These are phyloP conservation scores for Ophiostoma ulmi DNA, from an alignment of 2,329 filamentous ascomycete genomes.

Conservation along the genomic window DNA sequence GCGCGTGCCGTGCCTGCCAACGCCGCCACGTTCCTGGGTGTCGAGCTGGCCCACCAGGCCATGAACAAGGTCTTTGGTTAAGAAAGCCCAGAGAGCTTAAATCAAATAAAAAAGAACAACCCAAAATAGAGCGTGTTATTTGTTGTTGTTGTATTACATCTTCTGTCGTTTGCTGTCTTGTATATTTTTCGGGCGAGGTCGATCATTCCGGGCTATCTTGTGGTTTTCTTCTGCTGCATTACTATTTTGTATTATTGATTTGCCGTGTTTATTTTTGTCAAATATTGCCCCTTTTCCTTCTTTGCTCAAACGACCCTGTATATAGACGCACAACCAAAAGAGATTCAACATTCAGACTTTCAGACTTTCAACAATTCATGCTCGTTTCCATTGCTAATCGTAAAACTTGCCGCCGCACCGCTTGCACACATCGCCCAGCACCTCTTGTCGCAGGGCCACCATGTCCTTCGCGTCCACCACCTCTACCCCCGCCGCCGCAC, in stretches of 20 bases:
- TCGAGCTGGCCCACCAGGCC: constrained; percentile 75
- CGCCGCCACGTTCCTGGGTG: constrained; percentile 86
- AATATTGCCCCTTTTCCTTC: neutral
- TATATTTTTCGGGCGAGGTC: constrained; percentile 24
- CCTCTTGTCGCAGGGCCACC: constrained; percentile 23
- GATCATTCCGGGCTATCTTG: neutral
- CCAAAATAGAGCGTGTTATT: neutral
- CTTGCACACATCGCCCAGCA: constrained; percentile 32
- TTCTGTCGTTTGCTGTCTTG: neutral
- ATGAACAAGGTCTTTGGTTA: constrained; percentile 70
- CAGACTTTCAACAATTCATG: neutral
- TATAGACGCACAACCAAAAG: constrained; percentile 4
- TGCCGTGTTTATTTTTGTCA: neutral
- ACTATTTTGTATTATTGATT: neutral
- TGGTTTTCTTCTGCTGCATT: neutral
- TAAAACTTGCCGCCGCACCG: constrained; percentile 38
- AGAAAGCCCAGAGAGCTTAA: neutral
- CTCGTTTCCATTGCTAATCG: constrained; percentile 17
- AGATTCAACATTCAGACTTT: neutral
- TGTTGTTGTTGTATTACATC: neutral
- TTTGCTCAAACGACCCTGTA: neutral
- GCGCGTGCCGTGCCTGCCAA: constrained; percentile 93
- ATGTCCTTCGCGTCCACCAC: constrained; percentile 24
- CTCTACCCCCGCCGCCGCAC: constrained; percentile 15
- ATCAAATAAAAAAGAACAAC: neutral